Evolutionary conservation across 2,329 filamentous ascomycete species (phyloP).

Genomic region (Aureobasidium namibiae): DNA sequence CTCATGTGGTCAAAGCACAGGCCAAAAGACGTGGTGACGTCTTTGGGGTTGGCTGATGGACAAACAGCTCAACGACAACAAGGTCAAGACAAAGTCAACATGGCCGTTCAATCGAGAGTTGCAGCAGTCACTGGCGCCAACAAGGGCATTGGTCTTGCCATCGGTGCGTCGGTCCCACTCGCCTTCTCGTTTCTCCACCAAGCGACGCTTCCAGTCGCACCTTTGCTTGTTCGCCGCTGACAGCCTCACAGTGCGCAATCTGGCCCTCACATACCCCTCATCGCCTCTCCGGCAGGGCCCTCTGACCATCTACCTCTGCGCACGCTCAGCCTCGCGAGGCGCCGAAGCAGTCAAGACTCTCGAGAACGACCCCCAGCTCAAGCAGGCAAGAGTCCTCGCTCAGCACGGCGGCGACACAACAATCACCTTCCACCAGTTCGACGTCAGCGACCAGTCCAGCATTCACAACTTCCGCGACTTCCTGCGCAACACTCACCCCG

Average conservation of each 20-base stretch:
- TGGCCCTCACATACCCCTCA: conserved; percentile 45
- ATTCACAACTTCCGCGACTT: conserved; percentile 35
- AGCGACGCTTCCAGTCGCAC: too few species aligned
- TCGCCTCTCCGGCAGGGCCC: conserved; percentile 40
- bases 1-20: too few species aligned
- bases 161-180: conserved; percentile 26
- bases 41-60: too few species aligned
- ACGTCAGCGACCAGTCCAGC: conserved; percentile 40
- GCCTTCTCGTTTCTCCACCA: too few species aligned
- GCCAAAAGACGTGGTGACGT: too few species aligned
- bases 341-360: conserved; percentile 39
- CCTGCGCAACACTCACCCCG: conserved; percentile 36
- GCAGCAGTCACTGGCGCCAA: conserved; percentile 49
- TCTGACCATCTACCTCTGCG: conserved; percentile 47
- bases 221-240: not conserved
- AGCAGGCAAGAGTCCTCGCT: conserved; percentile 38
- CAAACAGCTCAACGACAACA: too few species aligned
- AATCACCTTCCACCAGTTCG: conserved; percentile 40
- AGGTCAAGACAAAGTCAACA: conserved; percentile 5
- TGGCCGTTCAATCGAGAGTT: conserved; percentile 29
- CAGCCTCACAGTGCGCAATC: conserved; percentile 37
- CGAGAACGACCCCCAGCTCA: conserved; percentile 36
- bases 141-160: conserved; percentile 44
- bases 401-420: conserved; percentile 37
- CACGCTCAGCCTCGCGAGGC: conserved; percentile 41